These are phyloP conservation scores for Dissophora globulifera DNA, from an alignment of 192 early-diverging fungal species.

Conservation along the genomic window DNA sequence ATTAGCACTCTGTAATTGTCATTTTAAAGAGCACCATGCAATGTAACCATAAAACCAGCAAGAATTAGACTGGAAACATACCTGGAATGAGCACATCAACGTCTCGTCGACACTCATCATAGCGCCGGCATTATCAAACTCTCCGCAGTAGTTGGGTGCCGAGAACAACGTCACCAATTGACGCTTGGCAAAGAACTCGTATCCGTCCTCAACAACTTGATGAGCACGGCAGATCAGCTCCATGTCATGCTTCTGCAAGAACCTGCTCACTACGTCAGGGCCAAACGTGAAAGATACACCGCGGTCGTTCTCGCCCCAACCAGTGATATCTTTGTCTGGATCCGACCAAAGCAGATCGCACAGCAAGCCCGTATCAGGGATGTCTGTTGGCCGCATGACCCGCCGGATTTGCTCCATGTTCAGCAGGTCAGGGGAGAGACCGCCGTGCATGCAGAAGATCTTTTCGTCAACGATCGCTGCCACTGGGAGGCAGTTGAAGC, in stretches of 20 bases:
- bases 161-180: conserved; percentile 96
- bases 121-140: conserved; percentile 90
- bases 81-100: conserved; percentile 90
- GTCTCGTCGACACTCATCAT: conserved; percentile 94
- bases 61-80: no score
- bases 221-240: conserved; percentile 98
- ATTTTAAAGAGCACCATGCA: no score
- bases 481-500: conserved; percentile 98
- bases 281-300: conserved; percentile 98
- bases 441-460: conserved; percentile 99
- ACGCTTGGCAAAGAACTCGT: conserved; percentile 98
- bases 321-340: conserved; percentile 95
- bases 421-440: conserved; percentile 95
- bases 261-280: conserved; percentile 91
- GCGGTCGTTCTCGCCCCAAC: conserved; percentile 98
- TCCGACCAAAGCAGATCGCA: conserved; percentile 98
- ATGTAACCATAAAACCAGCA: no score
- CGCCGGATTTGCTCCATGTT: conserved; percentile 98
- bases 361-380: conserved; percentile 94
- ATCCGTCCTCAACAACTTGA: conserved; percentile 98
- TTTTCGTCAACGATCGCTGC: conserved; percentile 98
- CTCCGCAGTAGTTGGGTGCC: conserved; percentile 96
- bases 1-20: no score
- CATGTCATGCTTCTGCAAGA: conserved; percentile 96
- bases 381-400: conserved; percentile 98